These are phyloP conservation scores for Friedmanniomyces simplex DNA, from an alignment of 495 filamentous ascomycete species.

Conservation along the genomic window DNA sequence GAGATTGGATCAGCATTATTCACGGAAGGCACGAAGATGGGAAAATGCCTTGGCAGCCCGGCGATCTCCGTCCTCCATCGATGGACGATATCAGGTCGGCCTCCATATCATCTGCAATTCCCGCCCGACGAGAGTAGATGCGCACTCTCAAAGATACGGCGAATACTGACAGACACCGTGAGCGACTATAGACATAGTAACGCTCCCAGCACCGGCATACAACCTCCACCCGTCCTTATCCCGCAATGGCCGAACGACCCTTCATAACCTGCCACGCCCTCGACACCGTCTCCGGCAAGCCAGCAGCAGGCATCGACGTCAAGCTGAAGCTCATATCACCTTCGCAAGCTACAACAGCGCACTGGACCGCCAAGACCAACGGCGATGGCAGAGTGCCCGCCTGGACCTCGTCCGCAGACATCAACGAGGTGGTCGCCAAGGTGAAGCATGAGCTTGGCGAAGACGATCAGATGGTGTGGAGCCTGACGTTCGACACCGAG, in stretches of 20 bases:
- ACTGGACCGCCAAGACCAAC: slow-evolving; percentile 63
- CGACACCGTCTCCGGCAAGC: slow-evolving; percentile 55
- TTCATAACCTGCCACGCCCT: slow-evolving; percentile 68
- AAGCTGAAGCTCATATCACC: slow-evolving; percentile 41
- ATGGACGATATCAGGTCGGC: too few relatives aligned
- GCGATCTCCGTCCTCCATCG: too few relatives aligned
- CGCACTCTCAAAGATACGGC: too few relatives aligned
- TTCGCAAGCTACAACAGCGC: slow-evolving; percentile 26
- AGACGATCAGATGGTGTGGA: slow-evolving; percentile 50
- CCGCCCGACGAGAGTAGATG: too few relatives aligned
- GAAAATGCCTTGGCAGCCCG: too few relatives aligned
- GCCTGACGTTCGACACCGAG: slow-evolving; percentile 66
- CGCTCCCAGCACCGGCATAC: too few relatives aligned
- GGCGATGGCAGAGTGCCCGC: slow-evolving; percentile 73
- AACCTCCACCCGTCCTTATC: too few relatives aligned
- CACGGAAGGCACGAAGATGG: too few relatives aligned
- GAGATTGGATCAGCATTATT: too few relatives aligned
- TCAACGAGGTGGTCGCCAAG: slow-evolving; percentile 27
- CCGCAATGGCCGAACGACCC: slow-evolving; percentile 14
- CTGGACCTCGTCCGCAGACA: slow-evolving; percentile 53
- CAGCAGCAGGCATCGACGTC: slow-evolving; percentile 47
- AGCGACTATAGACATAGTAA: too few relatives aligned
- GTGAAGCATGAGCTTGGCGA: slow-evolving; percentile 28
- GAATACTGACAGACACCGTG: too few relatives aligned
- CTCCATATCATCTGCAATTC: too few relatives aligned